Evolutionary conservation across 768 basidiomycete genomes (phyloP).

Genomic region (Cantharellus anzutake): DNA sequence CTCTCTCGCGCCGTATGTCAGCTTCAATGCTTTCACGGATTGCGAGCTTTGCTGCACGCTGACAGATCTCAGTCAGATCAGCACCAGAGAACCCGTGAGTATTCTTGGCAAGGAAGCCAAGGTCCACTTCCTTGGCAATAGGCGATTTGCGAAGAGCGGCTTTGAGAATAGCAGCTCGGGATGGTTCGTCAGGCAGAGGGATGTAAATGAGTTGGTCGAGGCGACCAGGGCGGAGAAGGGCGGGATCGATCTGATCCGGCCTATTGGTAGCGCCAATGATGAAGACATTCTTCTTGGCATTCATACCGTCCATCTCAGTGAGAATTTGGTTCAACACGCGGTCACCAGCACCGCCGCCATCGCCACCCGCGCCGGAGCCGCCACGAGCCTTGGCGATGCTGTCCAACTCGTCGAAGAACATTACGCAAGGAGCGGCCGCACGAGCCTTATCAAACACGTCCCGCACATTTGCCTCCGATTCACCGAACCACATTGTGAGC

Average conservation of each 20-base stretch:
- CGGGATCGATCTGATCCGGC: conserved; percentile 88
- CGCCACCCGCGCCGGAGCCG: conserved; percentile 53
- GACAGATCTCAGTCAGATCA: conserved; percentile 98
- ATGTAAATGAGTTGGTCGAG: conserved; percentile 99
- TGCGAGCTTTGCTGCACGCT: conserved; percentile 90
- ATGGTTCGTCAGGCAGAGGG: conserved; percentile 87
- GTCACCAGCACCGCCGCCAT: conserved; percentile 92
- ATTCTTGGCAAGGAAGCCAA: conserved; percentile 69
- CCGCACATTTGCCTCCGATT: conserved; percentile 98
- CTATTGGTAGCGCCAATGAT: conserved; percentile 95
- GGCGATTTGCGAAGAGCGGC: conserved; percentile 89
- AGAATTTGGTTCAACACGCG: conserved; percentile 95
- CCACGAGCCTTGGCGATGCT: conserved; percentile 98
- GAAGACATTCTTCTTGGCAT: conserved; percentile 97
- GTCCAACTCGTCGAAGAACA: conserved; percentile 99
- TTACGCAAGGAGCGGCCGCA: conserved; percentile 96
- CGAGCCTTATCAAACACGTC: conserved; percentile 99
- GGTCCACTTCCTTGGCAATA: conserved; percentile 61
- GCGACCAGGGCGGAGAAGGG: conserved; percentile 90
- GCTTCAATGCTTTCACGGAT: conserved; percentile 90
- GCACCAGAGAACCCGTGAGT: conserved; percentile 99
- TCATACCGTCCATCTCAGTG: conserved; percentile 99
- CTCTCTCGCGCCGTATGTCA: conserved; percentile 64
- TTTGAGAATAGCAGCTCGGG: conserved; percentile 77
- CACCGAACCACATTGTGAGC: conserved; percentile 99